A percentile compares a stretch with the other conserved stretches of the same genome.
phyloP scores from a whole-genome alignment of 129 eudicot species.

The Saposhnikovia divaricata region DNA sequence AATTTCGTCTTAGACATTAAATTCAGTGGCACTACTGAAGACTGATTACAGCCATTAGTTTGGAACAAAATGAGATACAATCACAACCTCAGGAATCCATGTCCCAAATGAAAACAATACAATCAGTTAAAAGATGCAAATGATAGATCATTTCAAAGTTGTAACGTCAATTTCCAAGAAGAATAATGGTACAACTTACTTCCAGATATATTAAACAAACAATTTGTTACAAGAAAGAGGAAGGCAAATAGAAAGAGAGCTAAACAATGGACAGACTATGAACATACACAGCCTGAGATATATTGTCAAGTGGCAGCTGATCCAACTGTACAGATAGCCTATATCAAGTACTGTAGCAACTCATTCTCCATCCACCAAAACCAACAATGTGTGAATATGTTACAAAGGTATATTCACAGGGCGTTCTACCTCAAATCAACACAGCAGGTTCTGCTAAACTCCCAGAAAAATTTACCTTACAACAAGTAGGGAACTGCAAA shows the following conservation, averaged over 20 bases:
- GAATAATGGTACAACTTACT: not conserved
- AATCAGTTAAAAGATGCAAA: not conserved
- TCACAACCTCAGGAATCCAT: not conserved
- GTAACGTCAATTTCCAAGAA: not conserved
- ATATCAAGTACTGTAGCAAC: not conserved
- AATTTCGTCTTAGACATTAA: no score
- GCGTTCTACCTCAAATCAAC: constrained; percentile 27
- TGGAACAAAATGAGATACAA: not conserved
- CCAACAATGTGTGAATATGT: not conserved
- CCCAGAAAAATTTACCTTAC: constrained; percentile 77
- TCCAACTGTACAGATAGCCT: not conserved
- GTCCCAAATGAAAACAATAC: not conserved
- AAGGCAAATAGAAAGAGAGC: not conserved
- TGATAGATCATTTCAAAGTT: not conserved
- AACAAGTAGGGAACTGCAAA: constrained; percentile 57
- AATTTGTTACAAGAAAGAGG: not conserved
- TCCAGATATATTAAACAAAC: not conserved
- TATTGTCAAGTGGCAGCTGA: constrained; percentile 1
- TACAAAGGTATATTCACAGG: not conserved
- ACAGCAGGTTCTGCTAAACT: constrained; percentile 78
- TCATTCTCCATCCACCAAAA: not conserved
- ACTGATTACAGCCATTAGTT: not conserved
- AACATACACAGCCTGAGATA: not conserved
- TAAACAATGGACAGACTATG: not conserved
- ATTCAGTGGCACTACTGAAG: not conserved